Evolutionary conservation across 768 basidiomycete genomes (phyloP).

Genomic region (Rhodotorula graminis): DNA sequence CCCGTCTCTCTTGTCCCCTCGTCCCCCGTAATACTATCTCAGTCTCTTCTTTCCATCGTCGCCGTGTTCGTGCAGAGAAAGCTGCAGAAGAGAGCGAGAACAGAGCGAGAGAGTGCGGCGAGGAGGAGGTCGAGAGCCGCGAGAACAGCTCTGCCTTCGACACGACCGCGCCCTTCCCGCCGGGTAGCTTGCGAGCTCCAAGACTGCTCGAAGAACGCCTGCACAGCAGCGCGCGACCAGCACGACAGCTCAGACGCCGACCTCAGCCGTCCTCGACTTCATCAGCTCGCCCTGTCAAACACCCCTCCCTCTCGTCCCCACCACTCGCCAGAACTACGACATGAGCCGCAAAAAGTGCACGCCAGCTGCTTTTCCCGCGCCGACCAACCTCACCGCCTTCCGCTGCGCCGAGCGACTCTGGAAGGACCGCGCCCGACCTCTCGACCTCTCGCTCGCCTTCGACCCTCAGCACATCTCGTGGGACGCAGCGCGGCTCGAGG

Average conservation of each 20-base stretch:
- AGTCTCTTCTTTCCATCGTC: not conserved
- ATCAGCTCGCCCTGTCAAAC: not conserved
- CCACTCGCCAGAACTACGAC: not conserved
- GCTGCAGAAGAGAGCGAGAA: too few species aligned
- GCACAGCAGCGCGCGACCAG: too few species aligned
- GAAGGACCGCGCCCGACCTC: not conserved
- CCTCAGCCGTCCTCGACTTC: not conserved
- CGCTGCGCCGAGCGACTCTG: slow-evolving; percentile 28
- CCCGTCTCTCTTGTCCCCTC: too few species aligned
- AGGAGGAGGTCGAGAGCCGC: too few species aligned
- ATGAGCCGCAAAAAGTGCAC: slow-evolving; percentile 9
- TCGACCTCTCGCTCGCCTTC: slow-evolving; percentile 20
- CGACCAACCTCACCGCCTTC: slow-evolving; percentile 13
- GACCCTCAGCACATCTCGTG: slow-evolving; percentile 6
- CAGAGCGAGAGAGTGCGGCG: too few species aligned
- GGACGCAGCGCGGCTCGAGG: not conserved
- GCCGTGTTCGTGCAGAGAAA: too few species aligned
- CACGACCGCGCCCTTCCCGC: too few species aligned
- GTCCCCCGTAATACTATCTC: not conserved
- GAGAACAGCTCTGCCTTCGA: too few species aligned
- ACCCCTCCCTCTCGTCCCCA: not conserved
- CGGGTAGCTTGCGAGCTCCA: too few species aligned
- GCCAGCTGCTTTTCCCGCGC: not conserved
- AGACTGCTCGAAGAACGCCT: too few species aligned
- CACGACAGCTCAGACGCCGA: too few species aligned